Conservation (phyloP, 2,329 filamentous ascomycete genomes). For the Xylariales sp. region DNA sequence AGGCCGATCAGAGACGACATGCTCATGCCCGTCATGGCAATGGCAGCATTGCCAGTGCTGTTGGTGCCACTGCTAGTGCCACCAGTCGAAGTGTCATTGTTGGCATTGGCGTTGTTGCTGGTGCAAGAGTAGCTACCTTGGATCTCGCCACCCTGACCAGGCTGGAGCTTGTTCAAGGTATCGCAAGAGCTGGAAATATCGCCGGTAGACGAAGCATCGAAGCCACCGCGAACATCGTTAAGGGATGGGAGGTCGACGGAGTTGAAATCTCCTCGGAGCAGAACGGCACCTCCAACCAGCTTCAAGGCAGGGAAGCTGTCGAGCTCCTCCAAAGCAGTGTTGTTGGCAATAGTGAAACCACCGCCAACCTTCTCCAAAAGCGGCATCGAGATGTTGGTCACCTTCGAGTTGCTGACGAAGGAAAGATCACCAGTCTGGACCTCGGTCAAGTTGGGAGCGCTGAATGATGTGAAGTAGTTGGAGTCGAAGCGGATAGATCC, state of each 20-base stretch:
- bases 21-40: slow-evolving; percentile 41
- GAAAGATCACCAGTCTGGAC: slow-evolving; percentile 57
- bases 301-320: slow-evolving; percentile 64
- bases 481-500: slow-evolving; percentile 80
- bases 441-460: slow-evolving; percentile 65
- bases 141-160: slow-evolving; percentile 35
- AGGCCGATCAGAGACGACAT: slow-evolving; percentile 41
- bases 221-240: slow-evolving; percentile 64
- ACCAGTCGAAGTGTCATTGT: slow-evolving; percentile 37
- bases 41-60: slow-evolving; percentile 35
- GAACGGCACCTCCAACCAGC: slow-evolving; percentile 72
- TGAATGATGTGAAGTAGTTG: slow-evolving; percentile 62
- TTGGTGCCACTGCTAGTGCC: slow-evolving; percentile 23
- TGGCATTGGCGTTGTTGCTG: slow-evolving; percentile 47
- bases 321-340: slow-evolving; percentile 66
- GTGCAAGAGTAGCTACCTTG: slow-evolving; percentile 48
- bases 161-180: slow-evolving; percentile 42
- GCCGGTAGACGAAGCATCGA: slow-evolving; percentile 63
- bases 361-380: slow-evolving; percentile 64
- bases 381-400: slow-evolving; percentile 74
- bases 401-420: slow-evolving; percentile 57
- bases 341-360: slow-evolving; percentile 82
- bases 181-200: slow-evolving; percentile 54
- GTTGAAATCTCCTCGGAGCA: slow-evolving; percentile 79
- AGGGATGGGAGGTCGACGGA: slow-evolving; percentile 64